Percentiles rank a stretch among this genome's conserved stretches.
Evolutionary conservation across 2,329 filamentous ascomycete genomes (phyloP).

Genomic region (Stagonosporopsis cucurbitacearum): DNA sequence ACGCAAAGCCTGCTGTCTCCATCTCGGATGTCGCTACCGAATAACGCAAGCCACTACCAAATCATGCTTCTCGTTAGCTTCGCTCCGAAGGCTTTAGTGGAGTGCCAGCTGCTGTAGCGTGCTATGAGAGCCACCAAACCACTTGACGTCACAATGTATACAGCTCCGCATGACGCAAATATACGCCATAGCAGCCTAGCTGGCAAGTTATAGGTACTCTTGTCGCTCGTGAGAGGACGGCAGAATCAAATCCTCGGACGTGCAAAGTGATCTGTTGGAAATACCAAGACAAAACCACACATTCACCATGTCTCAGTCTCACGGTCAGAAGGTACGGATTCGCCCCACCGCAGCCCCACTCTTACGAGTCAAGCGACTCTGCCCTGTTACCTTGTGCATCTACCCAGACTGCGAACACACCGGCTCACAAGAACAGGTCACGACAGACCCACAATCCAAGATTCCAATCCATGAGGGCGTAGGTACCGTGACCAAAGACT

Average conservation of each 20-base stretch:
- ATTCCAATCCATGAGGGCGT: slow-evolving; percentile 65
- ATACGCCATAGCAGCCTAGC: slow-evolving; percentile 17
- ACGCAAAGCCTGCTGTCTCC: neutral
- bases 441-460: slow-evolving; percentile 55
- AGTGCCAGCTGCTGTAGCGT: slow-evolving; percentile 1
- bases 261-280: neutral
- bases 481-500: slow-evolving; percentile 70
- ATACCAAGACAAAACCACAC: neutral
- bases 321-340: slow-evolving; percentile 15
- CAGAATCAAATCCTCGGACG: neutral
- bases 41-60: neutral
- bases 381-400: neutral
- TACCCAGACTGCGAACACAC: neutral
- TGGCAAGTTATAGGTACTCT: slow-evolving; percentile 4
- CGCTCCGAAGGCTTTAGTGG: slow-evolving; percentile 9
- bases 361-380: slow-evolving; percentile 5
- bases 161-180: slow-evolving; percentile 22
- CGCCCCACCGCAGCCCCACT: neutral
- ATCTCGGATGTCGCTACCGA: neutral
- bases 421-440: slow-evolving; percentile 44
- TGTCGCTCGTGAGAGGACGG: neutral
- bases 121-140: neutral
- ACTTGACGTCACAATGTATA: slow-evolving; percentile 24
- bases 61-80: neutral
- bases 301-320: slow-evolving; percentile 14